phyloP scores from a whole-genome alignment of 108 stramenopile species.

The Cyclotella atomus region DNA sequence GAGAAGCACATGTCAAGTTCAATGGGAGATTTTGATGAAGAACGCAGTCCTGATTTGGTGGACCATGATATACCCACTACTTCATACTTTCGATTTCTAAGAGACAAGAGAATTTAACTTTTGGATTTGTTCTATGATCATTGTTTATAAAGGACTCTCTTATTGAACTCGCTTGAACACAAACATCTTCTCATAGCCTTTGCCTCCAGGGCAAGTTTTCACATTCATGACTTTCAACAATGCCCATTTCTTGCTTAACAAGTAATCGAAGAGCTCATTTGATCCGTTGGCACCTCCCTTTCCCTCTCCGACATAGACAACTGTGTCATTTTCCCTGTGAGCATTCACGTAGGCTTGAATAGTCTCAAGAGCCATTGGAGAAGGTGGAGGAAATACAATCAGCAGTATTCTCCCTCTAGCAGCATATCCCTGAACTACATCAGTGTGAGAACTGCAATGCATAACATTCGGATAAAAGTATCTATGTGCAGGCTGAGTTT shows the following conservation, averaged over 20 bases:
- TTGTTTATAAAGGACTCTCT: too few species aligned
- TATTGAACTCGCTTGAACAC: slow-evolving; percentile 42
- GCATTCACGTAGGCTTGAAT: slow-evolving; percentile 60
- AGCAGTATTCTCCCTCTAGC: slow-evolving; percentile 74
- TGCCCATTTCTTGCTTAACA: slow-evolving; percentile 57
- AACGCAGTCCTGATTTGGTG: slow-evolving; percentile 51
- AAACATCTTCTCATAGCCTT: slow-evolving; percentile 83
- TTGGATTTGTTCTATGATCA: too few species aligned
- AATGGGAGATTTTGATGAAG: slow-evolving; percentile 65
- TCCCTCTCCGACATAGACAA: slow-evolving; percentile 83
- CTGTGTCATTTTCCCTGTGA: slow-evolving; percentile 61
- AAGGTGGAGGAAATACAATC: slow-evolving; percentile 83
- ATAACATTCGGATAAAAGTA: slow-evolving; percentile 70
- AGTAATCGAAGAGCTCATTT: slow-evolving; percentile 66
- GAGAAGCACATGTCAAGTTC: slow-evolving; percentile 66
- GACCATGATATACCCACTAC: slow-evolving; percentile 68
- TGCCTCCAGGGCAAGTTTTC: slow-evolving; percentile 63
- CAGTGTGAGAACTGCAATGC: slow-evolving; percentile 42
- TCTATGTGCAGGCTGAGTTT: slow-evolving; percentile 71
- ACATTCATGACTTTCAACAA: slow-evolving; percentile 63
- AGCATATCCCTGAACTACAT: slow-evolving; percentile 49
- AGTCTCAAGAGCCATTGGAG: slow-evolving; percentile 71
- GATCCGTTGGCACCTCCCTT: slow-evolving; percentile 78
- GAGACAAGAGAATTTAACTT: slow-evolving; percentile 59
- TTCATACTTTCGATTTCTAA: slow-evolving; percentile 68